Percentiles rank a stretch among this genome's conserved stretches.
Conservation (phyloP, 345 rosid genomes). For the Gossypium thurberi region DNA sequence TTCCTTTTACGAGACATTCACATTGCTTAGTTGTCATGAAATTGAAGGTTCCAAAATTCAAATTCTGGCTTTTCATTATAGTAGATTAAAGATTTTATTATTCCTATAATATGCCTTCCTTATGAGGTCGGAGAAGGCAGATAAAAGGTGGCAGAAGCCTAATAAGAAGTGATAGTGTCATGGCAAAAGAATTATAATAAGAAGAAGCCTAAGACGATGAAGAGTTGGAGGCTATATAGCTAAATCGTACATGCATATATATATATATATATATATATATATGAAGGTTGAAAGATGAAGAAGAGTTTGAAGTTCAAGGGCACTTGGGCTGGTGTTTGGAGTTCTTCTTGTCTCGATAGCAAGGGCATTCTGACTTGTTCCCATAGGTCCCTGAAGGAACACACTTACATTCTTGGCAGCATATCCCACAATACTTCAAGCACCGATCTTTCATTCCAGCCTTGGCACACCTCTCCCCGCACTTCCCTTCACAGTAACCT, state of each 20-base stretch:
- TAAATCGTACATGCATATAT: too few species aligned
- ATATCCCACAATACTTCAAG: slow-evolving; percentile 71
- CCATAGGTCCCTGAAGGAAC: slow-evolving; percentile 90
- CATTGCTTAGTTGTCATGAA: too few species aligned
- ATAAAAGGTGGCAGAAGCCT: not conserved
- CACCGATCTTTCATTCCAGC: slow-evolving; percentile 63
- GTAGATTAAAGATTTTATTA: too few species aligned
- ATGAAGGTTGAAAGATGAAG: too few species aligned
- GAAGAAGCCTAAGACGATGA: too few species aligned
- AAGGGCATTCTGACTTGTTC: slow-evolving; percentile 70
- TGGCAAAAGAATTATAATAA: too few species aligned
- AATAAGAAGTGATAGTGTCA: not conserved
- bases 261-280: too few species aligned
- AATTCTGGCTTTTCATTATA: too few species aligned
- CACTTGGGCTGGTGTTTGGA: slow-evolving; percentile 66
- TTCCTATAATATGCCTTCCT: not conserved
- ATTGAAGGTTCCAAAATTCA: too few species aligned
- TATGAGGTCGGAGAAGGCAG: not conserved
- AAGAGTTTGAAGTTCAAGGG: slow-evolving; percentile 29
- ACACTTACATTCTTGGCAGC: slow-evolving; percentile 71
- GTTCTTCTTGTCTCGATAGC: slow-evolving; percentile 57
- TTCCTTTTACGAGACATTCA: too few species aligned
- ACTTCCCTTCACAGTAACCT: slow-evolving; percentile 50
- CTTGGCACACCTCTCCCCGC: slow-evolving; percentile 59
- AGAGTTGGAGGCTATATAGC: too few species aligned